phyloP scores from a whole-genome alignment of 495 filamentous ascomycete species.

The Rusavskia elegans region DNA sequence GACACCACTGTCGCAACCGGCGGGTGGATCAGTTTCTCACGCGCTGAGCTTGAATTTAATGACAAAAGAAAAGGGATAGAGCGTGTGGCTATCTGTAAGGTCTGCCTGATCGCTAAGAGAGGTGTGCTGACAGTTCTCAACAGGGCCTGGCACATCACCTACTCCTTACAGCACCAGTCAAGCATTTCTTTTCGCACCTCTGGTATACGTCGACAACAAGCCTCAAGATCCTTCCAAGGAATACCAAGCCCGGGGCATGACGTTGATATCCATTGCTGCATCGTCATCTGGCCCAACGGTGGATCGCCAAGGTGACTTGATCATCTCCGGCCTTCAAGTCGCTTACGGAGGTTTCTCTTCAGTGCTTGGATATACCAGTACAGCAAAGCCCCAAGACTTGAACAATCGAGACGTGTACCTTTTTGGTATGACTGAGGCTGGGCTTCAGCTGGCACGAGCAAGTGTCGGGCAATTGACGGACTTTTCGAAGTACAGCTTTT shows the following conservation, averaged over 20 bases:
- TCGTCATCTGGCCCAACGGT: conserved; percentile 10
- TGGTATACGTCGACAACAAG: conserved; percentile 16
- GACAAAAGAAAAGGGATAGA: conserved; percentile 12
- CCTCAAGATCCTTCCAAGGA: conserved; percentile 14
- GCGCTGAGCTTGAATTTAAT: conserved; percentile 15
- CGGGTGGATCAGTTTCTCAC: conserved; percentile 15
- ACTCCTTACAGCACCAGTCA: conserved; percentile 10
- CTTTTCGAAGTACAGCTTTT: conserved; percentile 11
- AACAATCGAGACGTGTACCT: conserved; percentile 13
- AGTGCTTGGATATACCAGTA: conserved; percentile 10
- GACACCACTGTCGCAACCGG: conserved; percentile 12
- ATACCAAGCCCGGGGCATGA: conserved; percentile 16
- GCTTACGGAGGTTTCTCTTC: conserved; percentile 14
- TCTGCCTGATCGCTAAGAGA: neutral
- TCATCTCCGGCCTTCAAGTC: conserved; percentile 13
- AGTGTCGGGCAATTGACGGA: conserved; percentile 9
- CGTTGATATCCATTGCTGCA: conserved; percentile 12
- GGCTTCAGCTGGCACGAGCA: conserved; percentile 14
- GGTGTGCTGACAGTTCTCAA: neutral
- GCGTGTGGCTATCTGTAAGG: conserved; percentile 16
- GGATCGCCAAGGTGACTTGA: conserved; percentile 13
- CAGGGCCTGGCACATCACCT: conserved; percentile 17
- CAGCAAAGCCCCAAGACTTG: neutral
- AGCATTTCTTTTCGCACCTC: conserved; percentile 15
- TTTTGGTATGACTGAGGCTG: conserved; percentile 8